Base-by-base conservation (phyloP, 768 basidiomycete genomes). In the Collybia mongolica region DNA sequence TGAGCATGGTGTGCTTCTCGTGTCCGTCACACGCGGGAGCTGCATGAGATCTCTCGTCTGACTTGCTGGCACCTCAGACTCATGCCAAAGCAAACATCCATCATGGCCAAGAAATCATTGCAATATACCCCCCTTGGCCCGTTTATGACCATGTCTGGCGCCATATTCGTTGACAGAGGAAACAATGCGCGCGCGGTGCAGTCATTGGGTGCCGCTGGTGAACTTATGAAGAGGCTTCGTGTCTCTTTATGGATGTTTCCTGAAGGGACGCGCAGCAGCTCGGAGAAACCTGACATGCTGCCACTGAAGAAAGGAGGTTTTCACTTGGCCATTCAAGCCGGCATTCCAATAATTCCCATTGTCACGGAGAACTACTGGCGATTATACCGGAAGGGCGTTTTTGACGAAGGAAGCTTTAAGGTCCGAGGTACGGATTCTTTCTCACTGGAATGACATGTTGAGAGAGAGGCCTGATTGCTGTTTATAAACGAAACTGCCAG, bases 301-400 rank as follows among this genome's bases (percentile, higher is more conserved):
- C 88, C 92, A 2, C 86, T 99, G 75, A 99, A 99, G 77, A 99
- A 98, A 68, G 97, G 97, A 36, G 95, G 93, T 2, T 98, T 98
- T 77, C 94, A 98, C 65, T 80, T 98, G 44, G 97, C 97, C 23
- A 79, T 98, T 20, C 86, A 94, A 68, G 85, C 92, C 11, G 84
- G 88, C 24, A 79, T 98, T 40, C 96, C 97, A 5, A 86, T 99
- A 60, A 80, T 91, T 24, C 96, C 97, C 5, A 80, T 99, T 45
- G 86, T 98, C 2, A 83, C 84, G 45, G 93, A 98, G 73, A 98
- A 98, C 67, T 99, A 98, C 65, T 90, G 90, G 80, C 71, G 81
- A 54, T 57, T 96, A 40, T 98, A 97, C 66, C 84, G 82, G 61
- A 79, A 83, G 54, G 86, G 86, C 29, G 71, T 84, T 17, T 90